phyloP scores from a whole-genome alignment of 148 eudicot genomes.

The Cornus florida region DNA sequence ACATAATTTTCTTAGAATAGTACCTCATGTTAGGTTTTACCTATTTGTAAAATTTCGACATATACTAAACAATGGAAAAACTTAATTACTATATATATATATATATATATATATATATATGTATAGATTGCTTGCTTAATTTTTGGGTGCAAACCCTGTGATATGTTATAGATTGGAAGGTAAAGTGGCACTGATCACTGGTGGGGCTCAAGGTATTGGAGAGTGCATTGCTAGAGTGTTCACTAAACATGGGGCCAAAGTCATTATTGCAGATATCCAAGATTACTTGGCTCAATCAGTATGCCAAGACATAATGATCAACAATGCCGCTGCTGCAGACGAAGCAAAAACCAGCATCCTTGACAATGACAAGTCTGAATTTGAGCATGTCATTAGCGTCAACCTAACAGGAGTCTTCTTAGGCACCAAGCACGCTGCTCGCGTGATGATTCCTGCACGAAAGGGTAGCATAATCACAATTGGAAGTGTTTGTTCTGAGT shows the following conservation, averaged over 20 bases:
- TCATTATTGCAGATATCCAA: conserved; percentile 35
- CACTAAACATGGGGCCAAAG: conserved; percentile 30
- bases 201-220: conserved; percentile 41
- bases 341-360: conserved; percentile 11
- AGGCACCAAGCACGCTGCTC: conserved; percentile 42
- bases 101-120: too few relatives aligned
- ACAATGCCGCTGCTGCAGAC: conserved; percentile 26
- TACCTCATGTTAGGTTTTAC: too few relatives aligned
- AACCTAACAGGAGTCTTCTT: conserved; percentile 35
- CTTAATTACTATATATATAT: too few relatives aligned
- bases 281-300: conserved; percentile 32
- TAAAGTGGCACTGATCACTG: conserved; percentile 43
- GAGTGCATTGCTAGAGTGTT: conserved; percentile 30
- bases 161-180: conserved; percentile 28
- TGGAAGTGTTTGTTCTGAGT: conserved; percentile 18
- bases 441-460: conserved; percentile 32
- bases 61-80: too few relatives aligned
- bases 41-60: too few relatives aligned
- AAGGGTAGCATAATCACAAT: conserved; percentile 31
- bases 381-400: conserved; percentile 21
- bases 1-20: too few relatives aligned
- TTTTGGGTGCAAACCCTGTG: background rate
- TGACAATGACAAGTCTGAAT: conserved; percentile 18
- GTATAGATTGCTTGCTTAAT: too few relatives aligned
- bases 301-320: conserved; percentile 35